phyloP scores from a whole-genome alignment of 257 asterid genomes.

The Galeopsis tetrahit region DNA sequence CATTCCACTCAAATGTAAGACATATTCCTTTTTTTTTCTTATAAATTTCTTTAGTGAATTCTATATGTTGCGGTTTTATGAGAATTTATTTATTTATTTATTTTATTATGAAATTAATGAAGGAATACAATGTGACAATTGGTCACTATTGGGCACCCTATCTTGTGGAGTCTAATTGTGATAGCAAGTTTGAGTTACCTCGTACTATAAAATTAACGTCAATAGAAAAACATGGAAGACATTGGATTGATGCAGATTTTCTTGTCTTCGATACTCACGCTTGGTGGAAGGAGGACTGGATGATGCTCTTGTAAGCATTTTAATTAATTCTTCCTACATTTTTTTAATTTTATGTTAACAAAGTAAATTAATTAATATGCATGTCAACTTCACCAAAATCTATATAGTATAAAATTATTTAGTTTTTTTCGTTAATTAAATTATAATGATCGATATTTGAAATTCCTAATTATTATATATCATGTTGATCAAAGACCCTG shows the following conservation, averaged over 20 bases:
- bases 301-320: constrained; percentile 51
- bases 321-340: no score
- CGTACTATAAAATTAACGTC: constrained; percentile 41
- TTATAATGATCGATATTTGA: no score
- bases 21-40: neutral
- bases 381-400: no score
- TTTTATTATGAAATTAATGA: neutral
- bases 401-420: no score
- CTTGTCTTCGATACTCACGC: constrained; percentile 55
- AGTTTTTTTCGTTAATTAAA: no score
- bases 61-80: no score
- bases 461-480: no score
- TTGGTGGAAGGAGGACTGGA: constrained; percentile 54
- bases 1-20: constrained; percentile 53
- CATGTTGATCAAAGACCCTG: no score
- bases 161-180: constrained; percentile 67
- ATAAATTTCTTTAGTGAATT: neutral
- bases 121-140: constrained; percentile 72
- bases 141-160: constrained; percentile 79
- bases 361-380: no score
- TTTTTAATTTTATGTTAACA: no score
- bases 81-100: neutral
- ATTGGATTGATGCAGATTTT: constrained; percentile 65
- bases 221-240: constrained; percentile 54
- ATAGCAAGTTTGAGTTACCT: constrained; percentile 7